Evolutionary conservation across 306 rosid species (phyloP).

Genomic region (Trifolium dubium): DNA sequence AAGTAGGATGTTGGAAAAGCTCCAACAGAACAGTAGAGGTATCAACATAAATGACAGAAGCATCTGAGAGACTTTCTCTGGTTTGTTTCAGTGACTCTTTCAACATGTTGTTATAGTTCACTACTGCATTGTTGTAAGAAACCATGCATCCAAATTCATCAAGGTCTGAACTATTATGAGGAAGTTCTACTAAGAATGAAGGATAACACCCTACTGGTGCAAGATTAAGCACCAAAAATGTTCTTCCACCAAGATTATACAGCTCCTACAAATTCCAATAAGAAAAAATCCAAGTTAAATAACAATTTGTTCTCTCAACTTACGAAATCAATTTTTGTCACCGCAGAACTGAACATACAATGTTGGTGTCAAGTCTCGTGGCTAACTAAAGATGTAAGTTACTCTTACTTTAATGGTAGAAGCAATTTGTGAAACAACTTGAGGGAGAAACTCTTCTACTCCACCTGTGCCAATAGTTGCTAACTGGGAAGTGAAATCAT

Average conservation of each 20-base stretch:
- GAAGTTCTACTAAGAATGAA: conserved; percentile 60
- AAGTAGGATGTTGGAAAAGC: conserved; percentile 64
- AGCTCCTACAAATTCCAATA: conserved; percentile 61
- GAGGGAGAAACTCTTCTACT: conserved; percentile 71
- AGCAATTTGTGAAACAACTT: conserved; percentile 73
- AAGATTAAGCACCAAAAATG: conserved; percentile 76
- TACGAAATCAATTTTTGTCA: background rate
- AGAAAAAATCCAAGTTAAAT: conserved; percentile 10
- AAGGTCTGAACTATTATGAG: conserved; percentile 62
- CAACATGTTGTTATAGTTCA: conserved; percentile 69
- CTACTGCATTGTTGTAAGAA: conserved; percentile 74
- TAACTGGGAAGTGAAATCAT: conserved; percentile 83
- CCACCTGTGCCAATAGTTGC: conserved; percentile 62
- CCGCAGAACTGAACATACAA: background rate
- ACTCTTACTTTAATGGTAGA: conserved; percentile 63
- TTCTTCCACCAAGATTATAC: conserved; percentile 70
- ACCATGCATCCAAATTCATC: conserved; percentile 75
- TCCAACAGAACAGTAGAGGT: conserved; percentile 56
- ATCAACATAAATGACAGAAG: conserved; percentile 71
- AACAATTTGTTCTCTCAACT: background rate
- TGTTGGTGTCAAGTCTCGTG: background rate
- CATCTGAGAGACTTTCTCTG: conserved; percentile 57
- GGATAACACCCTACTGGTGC: conserved; percentile 97
- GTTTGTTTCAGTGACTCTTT: conserved; percentile 53
- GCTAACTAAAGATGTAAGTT: background rate